A percentile compares a stretch with the other conserved stretches of the same genome.
Evolutionary conservation across 2,329 filamentous ascomycete species (phyloP).

Genomic region (Cladosporium sp.): DNA sequence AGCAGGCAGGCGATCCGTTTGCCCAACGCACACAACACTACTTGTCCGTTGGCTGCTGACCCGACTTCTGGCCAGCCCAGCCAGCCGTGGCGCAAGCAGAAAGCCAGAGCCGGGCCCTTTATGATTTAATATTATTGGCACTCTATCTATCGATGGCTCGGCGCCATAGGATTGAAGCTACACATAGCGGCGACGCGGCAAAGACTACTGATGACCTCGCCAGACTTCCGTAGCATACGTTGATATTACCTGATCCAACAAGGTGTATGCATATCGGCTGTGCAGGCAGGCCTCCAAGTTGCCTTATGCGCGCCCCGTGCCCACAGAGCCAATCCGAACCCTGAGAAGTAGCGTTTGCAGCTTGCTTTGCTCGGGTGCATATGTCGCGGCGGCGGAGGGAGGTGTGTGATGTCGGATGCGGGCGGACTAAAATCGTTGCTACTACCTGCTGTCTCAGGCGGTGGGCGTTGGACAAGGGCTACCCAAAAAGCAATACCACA

Average conservation of each 20-base stretch:
- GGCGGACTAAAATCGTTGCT: slow-evolving; percentile 3
- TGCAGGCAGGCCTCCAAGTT: slow-evolving; percentile 10
- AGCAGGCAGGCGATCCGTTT: slow-evolving; percentile 5
- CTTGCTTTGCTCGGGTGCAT: slow-evolving; percentile 3
- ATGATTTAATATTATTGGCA: slow-evolving; percentile 12
- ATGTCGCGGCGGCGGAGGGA: neutral
- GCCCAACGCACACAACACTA: slow-evolving; percentile 9
- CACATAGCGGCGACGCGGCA: slow-evolving; percentile 5
- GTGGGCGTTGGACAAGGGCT: slow-evolving; percentile 4
- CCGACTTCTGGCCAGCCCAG: slow-evolving; percentile 5
- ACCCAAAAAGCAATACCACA: slow-evolving; percentile 11
- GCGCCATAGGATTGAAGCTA: slow-evolving; percentile 7
- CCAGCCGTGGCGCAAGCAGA: slow-evolving; percentile 4
- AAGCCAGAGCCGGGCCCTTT: slow-evolving; percentile 2
- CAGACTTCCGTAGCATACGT: neutral
- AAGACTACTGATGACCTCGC: neutral
- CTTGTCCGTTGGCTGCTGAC: slow-evolving; percentile 13
- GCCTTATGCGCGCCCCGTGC: slow-evolving; percentile 7
- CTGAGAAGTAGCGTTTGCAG: slow-evolving; percentile 14
- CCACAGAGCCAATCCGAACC: slow-evolving; percentile 4
- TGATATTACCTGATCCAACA: slow-evolving; percentile 13
- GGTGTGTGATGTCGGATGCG: slow-evolving; percentile 17
- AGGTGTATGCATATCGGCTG: slow-evolving; percentile 16
- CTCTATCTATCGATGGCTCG: slow-evolving; percentile 14
- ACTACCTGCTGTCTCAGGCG: slow-evolving; percentile 12